A percentile compares a stretch with the other conserved stretches of the same genome.
Conservation (phyloP, 441 rosid species). For the Gossypium gossypioides region DNA sequence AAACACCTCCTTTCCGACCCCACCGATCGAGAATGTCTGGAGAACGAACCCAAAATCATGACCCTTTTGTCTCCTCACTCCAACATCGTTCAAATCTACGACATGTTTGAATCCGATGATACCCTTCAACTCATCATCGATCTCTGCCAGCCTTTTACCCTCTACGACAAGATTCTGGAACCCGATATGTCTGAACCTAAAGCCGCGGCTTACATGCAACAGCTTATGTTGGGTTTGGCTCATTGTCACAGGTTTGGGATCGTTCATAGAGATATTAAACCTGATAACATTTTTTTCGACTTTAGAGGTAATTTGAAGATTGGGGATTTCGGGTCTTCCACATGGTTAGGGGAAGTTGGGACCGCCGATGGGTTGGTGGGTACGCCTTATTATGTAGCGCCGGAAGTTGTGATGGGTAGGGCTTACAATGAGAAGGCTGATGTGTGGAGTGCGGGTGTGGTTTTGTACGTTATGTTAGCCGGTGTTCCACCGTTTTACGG, state of each 20-base stretch:
- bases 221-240: slow-evolving; percentile 37
- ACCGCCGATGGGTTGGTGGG: slow-evolving; percentile 43
- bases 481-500: slow-evolving; percentile 63
- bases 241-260: slow-evolving; percentile 48
- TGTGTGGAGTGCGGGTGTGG: slow-evolving; percentile 58
- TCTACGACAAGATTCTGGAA: slow-evolving; percentile 40
- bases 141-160: slow-evolving; percentile 46
- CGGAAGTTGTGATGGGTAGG: slow-evolving; percentile 56
- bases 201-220: slow-evolving; percentile 27
- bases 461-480: slow-evolving; percentile 46
- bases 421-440: slow-evolving; percentile 55
- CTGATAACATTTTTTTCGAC: slow-evolving; percentile 47
- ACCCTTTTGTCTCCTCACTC: slow-evolving; percentile 56
- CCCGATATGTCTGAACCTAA: slow-evolving; percentile 26
- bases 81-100: slow-evolving; percentile 55
- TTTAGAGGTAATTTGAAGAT: slow-evolving; percentile 26
- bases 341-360: slow-evolving; percentile 36
- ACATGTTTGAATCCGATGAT: slow-evolving; percentile 48
- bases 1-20: slow-evolving; percentile 50
- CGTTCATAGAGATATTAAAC: slow-evolving; percentile 56
- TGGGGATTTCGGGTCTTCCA: slow-evolving; percentile 59
- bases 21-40: slow-evolving; percentile 60
- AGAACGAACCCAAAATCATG: slow-evolving; percentile 68
- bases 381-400: slow-evolving; percentile 63
- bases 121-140: slow-evolving; percentile 53